These are phyloP conservation scores for Eucalyptus caleyi DNA, from an alignment of 345 rosid species.

Conservation along the genomic window DNA sequence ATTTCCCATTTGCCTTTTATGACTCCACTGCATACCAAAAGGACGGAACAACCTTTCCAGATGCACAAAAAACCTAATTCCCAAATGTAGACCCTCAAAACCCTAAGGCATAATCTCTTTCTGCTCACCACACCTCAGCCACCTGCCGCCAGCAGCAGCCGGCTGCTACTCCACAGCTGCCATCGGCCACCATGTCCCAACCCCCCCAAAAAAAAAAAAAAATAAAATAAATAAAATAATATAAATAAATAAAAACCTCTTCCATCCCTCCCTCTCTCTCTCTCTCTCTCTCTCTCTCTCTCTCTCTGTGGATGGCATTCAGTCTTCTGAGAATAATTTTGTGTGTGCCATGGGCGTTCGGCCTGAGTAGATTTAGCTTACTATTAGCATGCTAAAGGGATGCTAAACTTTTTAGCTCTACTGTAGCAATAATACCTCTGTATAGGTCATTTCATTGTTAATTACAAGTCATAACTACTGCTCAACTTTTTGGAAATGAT, in stretches of 20 bases:
- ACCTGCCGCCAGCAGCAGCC: background rate
- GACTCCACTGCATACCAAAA: background rate
- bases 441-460: background rate
- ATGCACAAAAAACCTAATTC: background rate
- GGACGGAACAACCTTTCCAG: background rate
- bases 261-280: background rate
- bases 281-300: background rate
- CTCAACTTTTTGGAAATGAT: background rate
- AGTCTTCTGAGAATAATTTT: background rate
- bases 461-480: background rate
- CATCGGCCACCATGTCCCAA: background rate
- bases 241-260: background rate
- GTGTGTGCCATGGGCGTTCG: background rate
- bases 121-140: background rate
- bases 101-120: background rate
- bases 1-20: background rate
- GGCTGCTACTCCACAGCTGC: background rate
- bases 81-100: background rate
- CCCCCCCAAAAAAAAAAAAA: too few relatives aligned
- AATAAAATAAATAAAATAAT: too few relatives aligned
- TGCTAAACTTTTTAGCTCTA: background rate
- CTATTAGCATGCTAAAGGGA: background rate
- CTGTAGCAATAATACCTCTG: background rate
- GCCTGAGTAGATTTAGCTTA: background rate
- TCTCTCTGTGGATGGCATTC: background rate